Conservation (phyloP, 805 yeast species). For the Blastobotrys terrestris region DNA sequence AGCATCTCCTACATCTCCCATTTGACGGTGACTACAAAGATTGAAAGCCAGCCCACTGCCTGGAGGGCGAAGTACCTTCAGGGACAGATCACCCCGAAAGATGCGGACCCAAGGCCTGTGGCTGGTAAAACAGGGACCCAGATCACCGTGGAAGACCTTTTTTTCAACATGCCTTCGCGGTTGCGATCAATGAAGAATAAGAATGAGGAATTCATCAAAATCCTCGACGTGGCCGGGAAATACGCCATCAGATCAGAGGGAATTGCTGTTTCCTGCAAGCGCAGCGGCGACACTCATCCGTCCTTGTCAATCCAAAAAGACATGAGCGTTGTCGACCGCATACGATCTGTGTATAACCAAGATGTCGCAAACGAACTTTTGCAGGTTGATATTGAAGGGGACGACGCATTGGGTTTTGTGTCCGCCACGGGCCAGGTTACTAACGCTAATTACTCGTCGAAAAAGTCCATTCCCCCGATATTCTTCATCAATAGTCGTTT, state of each 20-base stretch:
- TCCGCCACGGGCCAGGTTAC: conserved; percentile 57
- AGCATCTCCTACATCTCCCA: conserved; percentile 87
- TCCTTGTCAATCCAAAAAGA: conserved; percentile 54
- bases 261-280: conserved; percentile 75
- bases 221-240: conserved; percentile 75
- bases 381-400: conserved; percentile 29
- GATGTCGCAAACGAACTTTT: conserved; percentile 61
- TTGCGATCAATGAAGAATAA: conserved; percentile 52
- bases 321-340: conserved; percentile 54
- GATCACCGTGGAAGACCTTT: conserved; percentile 78
- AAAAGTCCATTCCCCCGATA: conserved; percentile 59
- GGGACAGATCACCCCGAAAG: conserved; percentile 46
- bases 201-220: conserved; percentile 57
- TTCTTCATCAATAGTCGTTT: conserved; percentile 82
- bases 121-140: conserved; percentile 91
- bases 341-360: conserved; percentile 67
- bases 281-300: conserved; percentile 66
- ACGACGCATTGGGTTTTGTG: conserved; percentile 44
- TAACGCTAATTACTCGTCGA: conserved; percentile 62
- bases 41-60: conserved; percentile 54
- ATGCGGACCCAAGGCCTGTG: conserved; percentile 54
- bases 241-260: conserved; percentile 69
- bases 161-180: conserved; percentile 81
- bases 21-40: conserved; percentile 72
- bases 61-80: conserved; percentile 51